These are phyloP conservation scores for Proliferodiscus dingleyae DNA, from an alignment of 2,329 filamentous ascomycete species.

Conservation along the genomic window DNA sequence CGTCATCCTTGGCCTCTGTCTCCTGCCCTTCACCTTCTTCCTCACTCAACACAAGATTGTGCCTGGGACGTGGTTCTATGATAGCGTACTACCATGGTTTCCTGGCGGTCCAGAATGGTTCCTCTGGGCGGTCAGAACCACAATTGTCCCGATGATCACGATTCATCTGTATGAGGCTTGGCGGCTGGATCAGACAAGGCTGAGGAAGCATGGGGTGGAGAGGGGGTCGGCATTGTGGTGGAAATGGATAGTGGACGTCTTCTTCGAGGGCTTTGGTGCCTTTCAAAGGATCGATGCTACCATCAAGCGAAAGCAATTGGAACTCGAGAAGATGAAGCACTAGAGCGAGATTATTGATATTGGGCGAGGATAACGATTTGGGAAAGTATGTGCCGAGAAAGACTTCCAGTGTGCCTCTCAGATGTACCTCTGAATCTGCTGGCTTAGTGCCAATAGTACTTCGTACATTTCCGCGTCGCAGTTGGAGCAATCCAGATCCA, in stretches of 20 bases:
- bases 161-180: constrained; percentile 64
- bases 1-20: constrained; percentile 49
- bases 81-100: constrained; percentile 44
- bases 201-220: constrained; percentile 45
- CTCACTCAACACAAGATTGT: constrained; percentile 46
- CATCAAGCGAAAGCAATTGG: constrained; percentile 39
- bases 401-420: no score
- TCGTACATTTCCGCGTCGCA: no score
- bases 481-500: no score
- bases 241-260: constrained; percentile 47
- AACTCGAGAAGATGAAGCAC: constrained; percentile 39
- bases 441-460: no score
- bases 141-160: constrained; percentile 54
- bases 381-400: no score
- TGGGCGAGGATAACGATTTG: no score
- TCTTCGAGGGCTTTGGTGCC: constrained; percentile 49
- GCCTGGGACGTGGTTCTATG: constrained; percentile 46
- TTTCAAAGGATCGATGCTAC: constrained; percentile 48
- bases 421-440: no score
- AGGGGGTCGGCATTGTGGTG: constrained; percentile 44
- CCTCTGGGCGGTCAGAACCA: constrained; percentile 50
- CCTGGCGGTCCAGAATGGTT: constrained; percentile 56
- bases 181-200: constrained; percentile 44
- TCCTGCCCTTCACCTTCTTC: constrained; percentile 50
- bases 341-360: no score